These are phyloP conservation scores for Xylaria sp. DNA, from an alignment of 2,329 filamentous ascomycete genomes.

Conservation along the genomic window DNA sequence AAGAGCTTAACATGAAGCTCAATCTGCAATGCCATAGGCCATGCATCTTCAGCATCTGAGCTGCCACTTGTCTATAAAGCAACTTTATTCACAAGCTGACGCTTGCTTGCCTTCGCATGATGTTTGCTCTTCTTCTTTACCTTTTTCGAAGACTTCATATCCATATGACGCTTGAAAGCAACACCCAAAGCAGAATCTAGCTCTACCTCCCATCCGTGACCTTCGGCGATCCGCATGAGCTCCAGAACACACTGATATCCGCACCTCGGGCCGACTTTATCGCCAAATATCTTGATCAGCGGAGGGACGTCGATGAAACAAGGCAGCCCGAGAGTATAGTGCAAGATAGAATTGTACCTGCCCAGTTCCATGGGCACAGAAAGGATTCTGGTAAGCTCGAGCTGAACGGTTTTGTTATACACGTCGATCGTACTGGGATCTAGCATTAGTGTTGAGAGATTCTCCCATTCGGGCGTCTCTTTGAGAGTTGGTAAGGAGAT, in stretches of 20 bases:
- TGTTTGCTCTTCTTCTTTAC: too few species aligned
- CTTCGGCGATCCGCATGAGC: neutral
- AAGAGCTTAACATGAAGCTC: too few species aligned
- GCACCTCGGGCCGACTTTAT: conserved; percentile 1
- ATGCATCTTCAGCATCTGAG: too few species aligned
- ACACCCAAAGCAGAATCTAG: neutral
- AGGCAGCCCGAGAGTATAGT: conserved; percentile 19
- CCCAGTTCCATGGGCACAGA: neutral
- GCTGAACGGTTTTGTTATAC: neutral
- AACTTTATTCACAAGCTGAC: too few species aligned
- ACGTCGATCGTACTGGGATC: neutral
- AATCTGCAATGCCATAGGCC: too few species aligned
- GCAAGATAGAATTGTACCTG: conserved; percentile 6
- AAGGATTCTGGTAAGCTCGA: neutral
- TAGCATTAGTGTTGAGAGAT: neutral
- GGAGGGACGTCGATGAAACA: neutral
- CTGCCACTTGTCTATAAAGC: too few species aligned
- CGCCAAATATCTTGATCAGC: neutral
- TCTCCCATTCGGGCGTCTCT: too few species aligned
- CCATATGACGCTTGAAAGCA: neutral
- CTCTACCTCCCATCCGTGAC: neutral
- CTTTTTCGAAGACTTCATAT: neutral
- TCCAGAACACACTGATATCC: neutral
- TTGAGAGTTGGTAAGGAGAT: neutral
- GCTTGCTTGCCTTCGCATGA: too few species aligned